These are phyloP conservation scores for Populus hybrid DNA, from an alignment of 441 rosid species.

Conservation along the genomic window DNA sequence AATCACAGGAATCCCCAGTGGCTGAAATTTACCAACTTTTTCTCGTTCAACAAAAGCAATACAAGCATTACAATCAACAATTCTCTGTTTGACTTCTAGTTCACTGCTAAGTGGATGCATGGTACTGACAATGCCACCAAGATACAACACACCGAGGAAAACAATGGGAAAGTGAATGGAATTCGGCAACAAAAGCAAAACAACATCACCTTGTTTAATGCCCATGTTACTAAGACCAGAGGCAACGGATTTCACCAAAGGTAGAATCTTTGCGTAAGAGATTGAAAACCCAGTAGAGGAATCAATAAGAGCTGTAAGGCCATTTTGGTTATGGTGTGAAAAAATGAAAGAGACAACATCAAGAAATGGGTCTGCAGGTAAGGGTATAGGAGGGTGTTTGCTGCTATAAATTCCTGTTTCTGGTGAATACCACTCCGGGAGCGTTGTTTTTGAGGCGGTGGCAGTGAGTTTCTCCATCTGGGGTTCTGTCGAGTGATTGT, in stretches of 20 bases:
- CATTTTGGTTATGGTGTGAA: slow-evolving; percentile 41
- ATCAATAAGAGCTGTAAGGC: slow-evolving; percentile 53
- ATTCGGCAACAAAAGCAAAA: slow-evolving; percentile 67
- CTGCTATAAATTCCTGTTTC: slow-evolving; percentile 64
- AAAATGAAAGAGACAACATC: slow-evolving; percentile 66
- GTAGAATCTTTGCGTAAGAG: slow-evolving; percentile 44
- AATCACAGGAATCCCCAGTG: slow-evolving; percentile 35
- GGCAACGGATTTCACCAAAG: slow-evolving; percentile 51
- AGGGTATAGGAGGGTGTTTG: slow-evolving; percentile 37
- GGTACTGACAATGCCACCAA: slow-evolving; percentile 66
- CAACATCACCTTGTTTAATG: slow-evolving; percentile 57
- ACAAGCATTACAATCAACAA: slow-evolving; percentile 38
- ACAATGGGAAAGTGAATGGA: slow-evolving; percentile 60
- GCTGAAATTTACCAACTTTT: slow-evolving; percentile 31
- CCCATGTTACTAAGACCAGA: slow-evolving; percentile 52
- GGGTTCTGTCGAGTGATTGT: background rate
- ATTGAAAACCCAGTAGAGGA: slow-evolving; percentile 57
- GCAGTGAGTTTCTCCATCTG: slow-evolving; percentile 10
- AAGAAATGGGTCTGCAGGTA: slow-evolving; percentile 52
- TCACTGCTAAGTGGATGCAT: slow-evolving; percentile 57
- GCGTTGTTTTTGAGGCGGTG: background rate
- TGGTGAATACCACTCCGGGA: slow-evolving; percentile 52
- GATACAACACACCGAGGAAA: slow-evolving; percentile 51
- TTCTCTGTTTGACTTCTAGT: slow-evolving; percentile 47
- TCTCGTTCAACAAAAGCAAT: slow-evolving; percentile 44